These are phyloP conservation scores for barrel medic (Medicago truncatula) DNA, from an alignment of 306 rosid genomes.

Conservation along the genomic window MtrunA17r5.0-ANR NC_053042.1:29260501-29261000, in stretches of 20 bases:
- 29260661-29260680: conserved; percentile 2
- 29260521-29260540: conserved; percentile 40
- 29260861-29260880: background rate
- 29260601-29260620: conserved; percentile 29
- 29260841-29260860: background rate
- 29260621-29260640: conserved; percentile 10
- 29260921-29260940: conserved; percentile 6
- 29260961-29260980: background rate
- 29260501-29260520: conserved; percentile 91
- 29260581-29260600: conserved; percentile 4
- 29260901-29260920: conserved; percentile 13
- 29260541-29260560: background rate
- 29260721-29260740: background rate
- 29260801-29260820: conserved; percentile 8
- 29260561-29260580: conserved; percentile 14
- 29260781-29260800: conserved; percentile 6
- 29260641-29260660: background rate
- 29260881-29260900: conserved; percentile 20
- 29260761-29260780: background rate
- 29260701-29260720: background rate
- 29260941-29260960: background rate
- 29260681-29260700: conserved; percentile 17
- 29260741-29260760: conserved; percentile 1
- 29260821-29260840: background rate
- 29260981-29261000: conserved; percentile 15